These are phyloP conservation scores for Apiospora rasikravindrae DNA, from an alignment of 2,329 filamentous ascomycete genomes.

Conservation along the genomic window DNA sequence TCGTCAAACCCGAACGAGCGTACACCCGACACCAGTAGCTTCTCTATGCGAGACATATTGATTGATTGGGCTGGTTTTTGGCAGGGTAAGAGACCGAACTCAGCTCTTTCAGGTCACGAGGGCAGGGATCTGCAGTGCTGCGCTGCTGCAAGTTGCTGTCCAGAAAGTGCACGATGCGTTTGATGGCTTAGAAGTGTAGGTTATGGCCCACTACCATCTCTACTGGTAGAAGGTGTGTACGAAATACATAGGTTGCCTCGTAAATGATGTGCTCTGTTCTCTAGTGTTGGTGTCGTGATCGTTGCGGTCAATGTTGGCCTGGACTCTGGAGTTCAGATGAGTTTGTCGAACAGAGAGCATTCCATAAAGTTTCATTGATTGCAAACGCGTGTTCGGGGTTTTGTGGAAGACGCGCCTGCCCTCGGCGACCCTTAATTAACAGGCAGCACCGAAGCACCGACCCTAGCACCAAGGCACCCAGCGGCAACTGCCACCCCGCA, in stretches of 20 bases:
- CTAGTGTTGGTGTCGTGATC: background rate
- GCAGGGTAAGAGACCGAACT: background rate
- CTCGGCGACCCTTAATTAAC: background rate
- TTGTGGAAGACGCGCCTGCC: conserved; percentile 6
- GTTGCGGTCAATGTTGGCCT: background rate
- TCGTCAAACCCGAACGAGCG: conserved; percentile 83
- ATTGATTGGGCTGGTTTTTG: conserved; percentile 23
- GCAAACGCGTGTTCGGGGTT: conserved; percentile 5
- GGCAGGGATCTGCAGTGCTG: background rate
- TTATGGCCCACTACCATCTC: background rate
- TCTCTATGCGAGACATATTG: conserved; percentile 80
- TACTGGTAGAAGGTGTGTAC: background rate
- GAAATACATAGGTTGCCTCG: background rate
- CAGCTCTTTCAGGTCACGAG: background rate
- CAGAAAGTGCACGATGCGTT: background rate
- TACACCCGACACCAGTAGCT: conserved; percentile 80
- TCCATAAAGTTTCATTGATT: background rate
- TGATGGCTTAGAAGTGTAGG: conserved; percentile 3
- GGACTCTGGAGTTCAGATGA: conserved; percentile 3
- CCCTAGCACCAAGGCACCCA: background rate
- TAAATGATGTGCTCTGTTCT: background rate
- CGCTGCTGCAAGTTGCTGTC: background rate
- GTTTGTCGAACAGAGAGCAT: background rate
- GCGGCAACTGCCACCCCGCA: background rate
- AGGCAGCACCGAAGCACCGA: conserved; percentile 4